Conservation (phyloP, 2,329 filamentous ascomycete genomes). For the Aplosporella prunicola region DNA sequence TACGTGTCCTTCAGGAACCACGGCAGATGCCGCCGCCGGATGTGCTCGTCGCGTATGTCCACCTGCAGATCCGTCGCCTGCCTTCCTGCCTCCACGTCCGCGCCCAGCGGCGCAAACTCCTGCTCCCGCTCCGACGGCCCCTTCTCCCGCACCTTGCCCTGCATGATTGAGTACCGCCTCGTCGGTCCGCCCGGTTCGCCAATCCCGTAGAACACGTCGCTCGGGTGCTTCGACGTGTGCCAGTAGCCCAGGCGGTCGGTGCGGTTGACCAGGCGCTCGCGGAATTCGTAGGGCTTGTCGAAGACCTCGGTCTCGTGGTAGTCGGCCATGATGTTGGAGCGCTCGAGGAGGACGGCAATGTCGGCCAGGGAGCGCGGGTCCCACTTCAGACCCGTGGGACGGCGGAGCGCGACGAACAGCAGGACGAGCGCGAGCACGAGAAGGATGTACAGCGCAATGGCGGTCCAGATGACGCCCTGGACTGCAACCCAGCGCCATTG, state of each 20-base stretch:
- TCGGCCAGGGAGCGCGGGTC: constrained; percentile 76
- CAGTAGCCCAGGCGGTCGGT: constrained; percentile 78
- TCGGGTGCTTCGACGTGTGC: constrained; percentile 55
- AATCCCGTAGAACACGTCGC: constrained; percentile 67
- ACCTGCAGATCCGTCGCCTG: constrained; percentile 36
- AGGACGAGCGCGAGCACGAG: constrained; percentile 50
- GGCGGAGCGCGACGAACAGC: constrained; percentile 51
- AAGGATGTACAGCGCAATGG: constrained; percentile 64
- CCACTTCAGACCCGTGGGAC: constrained; percentile 70
- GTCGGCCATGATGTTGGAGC: constrained; percentile 66
- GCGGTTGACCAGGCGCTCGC: constrained; percentile 46
- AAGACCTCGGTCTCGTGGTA: constrained; percentile 62
- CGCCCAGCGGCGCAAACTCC: constrained; percentile 12
- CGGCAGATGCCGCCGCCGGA: constrained; percentile 60
- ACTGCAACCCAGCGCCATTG: constrained; percentile 74
- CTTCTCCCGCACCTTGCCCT: constrained; percentile 40
- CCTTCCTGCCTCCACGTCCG: constrained; percentile 22
- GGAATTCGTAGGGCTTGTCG: constrained; percentile 43
- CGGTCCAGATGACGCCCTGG: constrained; percentile 66
- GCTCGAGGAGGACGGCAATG: constrained; percentile 64
- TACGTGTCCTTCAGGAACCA: constrained; percentile 63
- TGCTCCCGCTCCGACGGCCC: too few relatives aligned
- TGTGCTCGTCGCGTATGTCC: constrained; percentile 41
- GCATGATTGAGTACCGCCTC: constrained; percentile 41
- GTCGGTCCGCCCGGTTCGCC: constrained; percentile 52